Percentiles rank a stretch among this genome's conserved stretches.
Evolutionary conservation across 805 yeast genomes (phyloP).

Genomic region (Nakazawaea peltata): DNA sequence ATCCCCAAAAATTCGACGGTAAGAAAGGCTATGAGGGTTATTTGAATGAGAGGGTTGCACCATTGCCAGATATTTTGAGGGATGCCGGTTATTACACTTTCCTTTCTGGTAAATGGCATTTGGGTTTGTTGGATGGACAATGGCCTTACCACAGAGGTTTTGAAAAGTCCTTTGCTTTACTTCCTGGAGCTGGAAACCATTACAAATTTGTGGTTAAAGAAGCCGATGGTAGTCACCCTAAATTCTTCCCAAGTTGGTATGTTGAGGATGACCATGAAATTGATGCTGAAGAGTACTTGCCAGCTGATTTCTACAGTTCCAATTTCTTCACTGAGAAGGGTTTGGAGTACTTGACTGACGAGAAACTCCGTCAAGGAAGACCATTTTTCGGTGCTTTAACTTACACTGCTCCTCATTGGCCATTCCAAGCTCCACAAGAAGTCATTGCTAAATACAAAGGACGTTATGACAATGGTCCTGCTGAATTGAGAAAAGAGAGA

Average conservation of each 20-base stretch:
- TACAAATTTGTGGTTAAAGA: slow-evolving; percentile 35
- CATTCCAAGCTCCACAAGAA: slow-evolving; percentile 49
- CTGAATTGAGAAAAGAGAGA: slow-evolving; percentile 29
- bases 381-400: slow-evolving; percentile 50
- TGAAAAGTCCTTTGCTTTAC: slow-evolving; percentile 37
- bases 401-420: slow-evolving; percentile 65
- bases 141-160: slow-evolving; percentile 45
- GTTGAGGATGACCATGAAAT: slow-evolving; percentile 29
- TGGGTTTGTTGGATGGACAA: slow-evolving; percentile 38
- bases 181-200: slow-evolving; percentile 55
- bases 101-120: slow-evolving; percentile 55
- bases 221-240: slow-evolving; percentile 20
- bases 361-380: slow-evolving; percentile 26
- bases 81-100: slow-evolving; percentile 43
- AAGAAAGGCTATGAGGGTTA: slow-evolving; percentile 52
- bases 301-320: slow-evolving; percentile 41
- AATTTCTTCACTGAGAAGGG: slow-evolving; percentile 35
- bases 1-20: slow-evolving; percentile 30
- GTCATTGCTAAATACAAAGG: slow-evolving; percentile 40
- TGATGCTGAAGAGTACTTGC: slow-evolving; percentile 28
- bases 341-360: slow-evolving; percentile 25
- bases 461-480: slow-evolving; percentile 40
- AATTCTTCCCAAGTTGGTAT: slow-evolving; percentile 31
- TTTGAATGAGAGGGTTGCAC: slow-evolving; percentile 41
- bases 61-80: slow-evolving; percentile 41